Evolutionary conservation across 495 filamentous ascomycete species (phyloP), one percentile per base, ranked within the genome.

Genomic region (Hyaloscypha variabilis): DNA sequence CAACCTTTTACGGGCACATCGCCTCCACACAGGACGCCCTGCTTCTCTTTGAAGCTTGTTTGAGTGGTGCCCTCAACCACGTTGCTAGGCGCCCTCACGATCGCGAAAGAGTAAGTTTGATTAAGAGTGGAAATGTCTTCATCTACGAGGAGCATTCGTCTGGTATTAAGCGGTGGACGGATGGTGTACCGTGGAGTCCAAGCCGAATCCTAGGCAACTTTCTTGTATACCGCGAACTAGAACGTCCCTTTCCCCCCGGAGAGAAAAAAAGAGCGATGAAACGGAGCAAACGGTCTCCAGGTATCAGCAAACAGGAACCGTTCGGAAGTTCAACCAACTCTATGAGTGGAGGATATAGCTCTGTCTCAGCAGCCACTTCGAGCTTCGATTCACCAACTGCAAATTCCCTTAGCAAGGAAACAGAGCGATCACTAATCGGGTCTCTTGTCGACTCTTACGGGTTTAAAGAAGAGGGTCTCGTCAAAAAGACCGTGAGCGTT

Each of bases 141-240:
- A 90, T 97, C 67, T 97, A 96, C 76, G 91, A 95, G 72, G 92
- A 96, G 72, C 87, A 90, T 62, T 87, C 90, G 1, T 94, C 93
- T 1, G 91, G 91, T 2, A 96, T 97, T 76, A 96, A 94, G 77
- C 84, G 94, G 49, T 97, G 94, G 94, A 97, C 94, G 0, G 94
- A 97, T 73, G 92, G 93, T 2, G 83, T 91, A 14, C 86, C 87
- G 21, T 97, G 94, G 94, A 94, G 91, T 70, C 93, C 94, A 0
- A 96, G 93, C 74, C 88, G 94, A 19, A 94, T 97, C 36, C 77
- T 95, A 52, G 90, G 88, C 51, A 96, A 97, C 70, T 96, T 93
- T 70, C 84, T 97, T 31, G 84, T 97, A 66, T 97, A 97, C 73
- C 89, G 94, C 24, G 91, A 97, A 71, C 80, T 96, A 36, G 86